A percentile compares a stretch with the other conserved stretches of the same genome.
Evolutionary conservation across 2,329 filamentous ascomycete genomes (phyloP).

Genomic region (Ceratocystis eucalypticola): DNA sequence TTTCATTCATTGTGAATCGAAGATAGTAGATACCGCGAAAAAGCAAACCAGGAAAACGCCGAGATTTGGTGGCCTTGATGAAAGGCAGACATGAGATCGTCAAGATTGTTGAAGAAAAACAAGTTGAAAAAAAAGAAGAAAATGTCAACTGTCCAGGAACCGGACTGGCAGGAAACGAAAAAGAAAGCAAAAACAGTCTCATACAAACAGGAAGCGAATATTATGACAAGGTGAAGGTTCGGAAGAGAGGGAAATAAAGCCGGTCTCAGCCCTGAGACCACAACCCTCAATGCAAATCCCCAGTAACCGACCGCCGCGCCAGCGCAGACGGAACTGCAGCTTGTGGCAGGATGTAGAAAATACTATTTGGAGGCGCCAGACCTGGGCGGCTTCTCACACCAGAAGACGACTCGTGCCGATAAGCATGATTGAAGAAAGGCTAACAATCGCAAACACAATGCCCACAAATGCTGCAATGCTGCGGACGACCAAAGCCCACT

Average conservation of each 20-base stretch:
- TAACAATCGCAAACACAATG: constrained; percentile 59
- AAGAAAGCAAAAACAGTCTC: neutral
- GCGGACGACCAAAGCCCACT: constrained; percentile 57
- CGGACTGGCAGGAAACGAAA: neutral
- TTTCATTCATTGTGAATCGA: no score
- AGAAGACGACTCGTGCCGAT: neutral
- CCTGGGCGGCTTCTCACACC: neutral
- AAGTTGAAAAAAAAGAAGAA: neutral
- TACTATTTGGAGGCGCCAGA: neutral
- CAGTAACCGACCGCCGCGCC: neutral
- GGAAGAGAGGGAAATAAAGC: neutral
- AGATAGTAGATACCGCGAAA: neutral
- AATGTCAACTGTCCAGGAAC: neutral
- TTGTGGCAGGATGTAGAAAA: neutral
- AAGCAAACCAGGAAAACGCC: neutral
- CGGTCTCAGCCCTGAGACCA: no score
- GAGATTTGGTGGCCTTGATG: constrained; percentile 8
- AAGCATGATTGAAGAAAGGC: constrained; percentile 15
- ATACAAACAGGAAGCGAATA: neutral
- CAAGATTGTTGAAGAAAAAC: neutral
- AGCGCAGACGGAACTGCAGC: neutral
- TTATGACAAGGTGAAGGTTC: neutral
- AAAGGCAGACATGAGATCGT: constrained; percentile 11
- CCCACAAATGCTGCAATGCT: constrained; percentile 48
- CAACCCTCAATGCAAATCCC: neutral